Base-by-base conservation (phyloP, 331 rosid genomes). In the Phaseolus coccineus region DNA sequence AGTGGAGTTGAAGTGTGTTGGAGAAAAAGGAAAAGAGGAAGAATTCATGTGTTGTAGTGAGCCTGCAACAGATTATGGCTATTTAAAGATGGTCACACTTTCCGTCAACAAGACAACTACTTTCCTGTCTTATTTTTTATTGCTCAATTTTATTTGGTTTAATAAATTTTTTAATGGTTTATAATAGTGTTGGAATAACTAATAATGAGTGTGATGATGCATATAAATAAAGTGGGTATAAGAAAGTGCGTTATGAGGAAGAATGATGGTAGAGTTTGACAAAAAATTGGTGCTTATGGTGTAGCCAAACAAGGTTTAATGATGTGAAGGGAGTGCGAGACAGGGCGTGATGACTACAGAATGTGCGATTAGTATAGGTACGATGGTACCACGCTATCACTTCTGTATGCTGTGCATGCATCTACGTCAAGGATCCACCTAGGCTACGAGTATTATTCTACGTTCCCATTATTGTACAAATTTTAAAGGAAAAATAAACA, bases 271-370 rank as follows among this genome's bases (percentile, higher is more conserved):
- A 39, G 8, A 24, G n/a, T 19, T 65, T 66, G 70, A 66, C 22
- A 66, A 4, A 55, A 66, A n/a, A 4, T 22, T 19, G 52, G 71
- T 66, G 71, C 12, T 66, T 40, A 40, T 66, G 50, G 30, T 19
- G 22, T 37, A 28, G 70, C 70, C 28, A 64, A 64, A 64, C 28
- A 35, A 35, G 11, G 4, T 33, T 62, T 33, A 62, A 31, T 62
- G 69, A 62, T 62, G 69, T 16, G 8, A 16, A 8, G 27, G 15
- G 16, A 65, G 71, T 65, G 71, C 27, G 50, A 65, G 71, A 63
- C 69, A 63, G 47, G 12, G 69, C 25, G 69, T 65, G 71, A 7
- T n/a, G 50, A 65, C 7, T 19, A 19, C 22, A 19, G 22, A 19
- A 19, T 19, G 22, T 19, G 22, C 22, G 22, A 19, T 19, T 19